A percentile compares a stretch with the other conserved stretches of the same genome.
phyloP scores from a whole-genome alignment of 2,329 filamentous ascomycete species.

The Pseudocercospora fijiensis region DNA sequence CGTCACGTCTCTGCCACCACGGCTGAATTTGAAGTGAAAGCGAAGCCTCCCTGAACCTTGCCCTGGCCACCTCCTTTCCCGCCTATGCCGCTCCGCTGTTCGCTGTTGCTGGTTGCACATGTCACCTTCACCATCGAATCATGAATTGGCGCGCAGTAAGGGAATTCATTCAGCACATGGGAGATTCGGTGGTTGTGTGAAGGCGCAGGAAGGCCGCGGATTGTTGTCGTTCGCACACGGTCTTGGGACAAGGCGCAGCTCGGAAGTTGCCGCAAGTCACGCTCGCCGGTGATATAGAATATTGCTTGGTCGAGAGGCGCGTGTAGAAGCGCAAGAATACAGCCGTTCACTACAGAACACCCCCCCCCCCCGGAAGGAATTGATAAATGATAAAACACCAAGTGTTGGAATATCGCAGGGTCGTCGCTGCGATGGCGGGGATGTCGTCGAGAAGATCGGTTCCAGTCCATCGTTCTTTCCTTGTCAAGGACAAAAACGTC shows the following conservation, averaged over 20 bases:
- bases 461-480: neutral
- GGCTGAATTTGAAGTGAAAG: neutral
- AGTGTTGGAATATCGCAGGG: neutral
- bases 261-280: too few relatives aligned
- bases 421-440: neutral
- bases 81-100: neutral
- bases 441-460: neutral
- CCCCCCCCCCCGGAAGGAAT: too few relatives aligned
- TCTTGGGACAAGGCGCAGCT: too few relatives aligned
- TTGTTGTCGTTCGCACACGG: too few relatives aligned
- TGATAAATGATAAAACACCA: neutral
- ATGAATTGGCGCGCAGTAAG: too few relatives aligned
- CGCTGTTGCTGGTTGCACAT: neutral
- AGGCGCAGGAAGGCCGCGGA: too few relatives aligned
- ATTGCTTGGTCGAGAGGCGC: too few relatives aligned
- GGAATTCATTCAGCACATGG: too few relatives aligned
- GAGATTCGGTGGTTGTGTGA: too few relatives aligned
- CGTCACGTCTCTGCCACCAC: neutral
- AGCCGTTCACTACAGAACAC: neutral
- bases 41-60: slow-evolving; percentile 6
- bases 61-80: slow-evolving; percentile 5
- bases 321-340: too few relatives aligned
- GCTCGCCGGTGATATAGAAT: too few relatives aligned
- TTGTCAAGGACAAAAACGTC: neutral
- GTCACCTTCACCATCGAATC: neutral